Conservation (phyloP, 345 rosid genomes). For the Gossypioides kirkii region DNA sequence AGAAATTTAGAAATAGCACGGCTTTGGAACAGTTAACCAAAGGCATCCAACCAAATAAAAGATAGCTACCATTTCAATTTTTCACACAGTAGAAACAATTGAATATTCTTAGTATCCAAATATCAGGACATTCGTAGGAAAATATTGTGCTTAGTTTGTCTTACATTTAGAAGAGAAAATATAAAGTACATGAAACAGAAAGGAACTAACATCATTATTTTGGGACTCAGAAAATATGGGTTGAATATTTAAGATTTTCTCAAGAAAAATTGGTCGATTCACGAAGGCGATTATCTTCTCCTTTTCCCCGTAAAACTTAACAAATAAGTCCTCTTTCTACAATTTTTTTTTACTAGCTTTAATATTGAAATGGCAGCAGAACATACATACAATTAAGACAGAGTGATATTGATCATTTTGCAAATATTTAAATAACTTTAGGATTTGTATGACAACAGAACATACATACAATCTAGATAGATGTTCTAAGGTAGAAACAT, state of each 20-base stretch:
- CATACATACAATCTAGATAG: neutral
- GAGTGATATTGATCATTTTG: conserved; percentile 74
- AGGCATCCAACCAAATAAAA: neutral
- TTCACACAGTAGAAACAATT: neutral
- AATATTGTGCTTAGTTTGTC: neutral
- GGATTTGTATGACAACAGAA: conserved; percentile 1
- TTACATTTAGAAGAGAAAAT: neutral
- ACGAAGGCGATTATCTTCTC: neutral
- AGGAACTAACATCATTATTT: neutral
- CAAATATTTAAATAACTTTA: conserved; percentile 21
- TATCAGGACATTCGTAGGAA: neutral
- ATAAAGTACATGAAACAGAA: neutral
- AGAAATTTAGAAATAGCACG: neutral
- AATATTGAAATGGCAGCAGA: conserved; percentile 3
- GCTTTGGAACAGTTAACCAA: neutral
- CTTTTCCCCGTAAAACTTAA: neutral
- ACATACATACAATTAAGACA: conserved; percentile 3
- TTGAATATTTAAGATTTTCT: neutral
- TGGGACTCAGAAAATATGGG: neutral
- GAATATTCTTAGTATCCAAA: too few species aligned
- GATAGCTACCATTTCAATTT: neutral
- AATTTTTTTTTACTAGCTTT: conserved; percentile 12
- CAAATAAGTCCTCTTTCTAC: neutral
- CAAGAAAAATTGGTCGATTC: neutral
- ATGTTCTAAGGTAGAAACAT: neutral